Conservation (phyloP, 345 rosid species). For the Hirschfeldia incana region DNA sequence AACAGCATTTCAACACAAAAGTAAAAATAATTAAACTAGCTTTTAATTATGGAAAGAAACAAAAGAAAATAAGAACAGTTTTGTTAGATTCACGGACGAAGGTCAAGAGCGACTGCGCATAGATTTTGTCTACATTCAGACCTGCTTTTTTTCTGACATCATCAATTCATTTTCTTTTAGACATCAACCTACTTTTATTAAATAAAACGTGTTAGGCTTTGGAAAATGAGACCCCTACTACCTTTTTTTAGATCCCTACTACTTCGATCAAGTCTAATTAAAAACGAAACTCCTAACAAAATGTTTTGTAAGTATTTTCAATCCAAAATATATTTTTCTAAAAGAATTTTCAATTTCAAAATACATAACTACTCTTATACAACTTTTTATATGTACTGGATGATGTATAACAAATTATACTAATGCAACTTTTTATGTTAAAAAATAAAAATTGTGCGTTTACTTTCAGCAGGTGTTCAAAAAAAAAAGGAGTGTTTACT, state of each 20-base stretch:
- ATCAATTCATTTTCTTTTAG: background rate
- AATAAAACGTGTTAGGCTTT: background rate
- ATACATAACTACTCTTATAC: no score
- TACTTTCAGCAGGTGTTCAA: no score
- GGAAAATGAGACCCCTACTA: background rate
- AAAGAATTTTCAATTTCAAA: background rate
- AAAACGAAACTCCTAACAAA: background rate
- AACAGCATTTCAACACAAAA: background rate
- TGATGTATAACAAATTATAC: background rate
- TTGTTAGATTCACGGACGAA: slow-evolving; percentile 13
- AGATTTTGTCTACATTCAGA: background rate
- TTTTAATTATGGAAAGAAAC: background rate
- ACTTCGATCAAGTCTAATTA: background rate
- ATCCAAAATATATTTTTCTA: background rate
- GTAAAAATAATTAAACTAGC: background rate
- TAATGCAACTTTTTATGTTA: background rate
- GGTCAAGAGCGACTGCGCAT: slow-evolving; percentile 26
- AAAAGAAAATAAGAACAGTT: background rate
- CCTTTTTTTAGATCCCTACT: no score
- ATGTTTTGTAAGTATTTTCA: background rate
- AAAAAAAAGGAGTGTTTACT: background rate
- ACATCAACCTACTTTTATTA: background rate
- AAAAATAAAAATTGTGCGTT: background rate
- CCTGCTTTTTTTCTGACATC: no score
- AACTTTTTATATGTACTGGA: background rate